These are phyloP conservation scores for Penicillium longicatenatum DNA, from an alignment of 495 filamentous ascomycete species.

Conservation along the genomic window DNA sequence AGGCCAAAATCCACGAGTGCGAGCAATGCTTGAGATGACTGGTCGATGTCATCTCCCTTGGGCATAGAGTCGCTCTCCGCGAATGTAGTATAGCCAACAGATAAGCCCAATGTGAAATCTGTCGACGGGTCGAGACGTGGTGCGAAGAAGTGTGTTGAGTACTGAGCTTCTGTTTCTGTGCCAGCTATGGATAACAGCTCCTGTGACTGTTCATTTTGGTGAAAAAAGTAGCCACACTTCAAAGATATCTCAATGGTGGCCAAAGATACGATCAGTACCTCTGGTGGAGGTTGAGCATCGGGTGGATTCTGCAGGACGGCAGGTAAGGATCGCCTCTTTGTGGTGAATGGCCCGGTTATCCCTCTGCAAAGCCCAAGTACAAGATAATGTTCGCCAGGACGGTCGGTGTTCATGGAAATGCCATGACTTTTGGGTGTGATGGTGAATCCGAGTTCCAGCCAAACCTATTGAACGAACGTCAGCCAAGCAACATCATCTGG, in stretches of 20 bases:
- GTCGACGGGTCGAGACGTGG: not conserved
- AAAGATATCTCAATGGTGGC: slow-evolving; percentile 27
- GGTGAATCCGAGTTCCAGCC: slow-evolving; percentile 35
- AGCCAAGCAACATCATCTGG: not conserved
- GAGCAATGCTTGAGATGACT: not conserved
- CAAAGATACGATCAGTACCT: slow-evolving; percentile 21
- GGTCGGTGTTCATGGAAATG: not conserved
- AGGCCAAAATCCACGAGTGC: slow-evolving; percentile 32
- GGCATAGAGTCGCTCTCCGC: not conserved
- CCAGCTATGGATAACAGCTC: not conserved
- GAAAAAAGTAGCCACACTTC: slow-evolving; percentile 13
- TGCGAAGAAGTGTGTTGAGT: not conserved
- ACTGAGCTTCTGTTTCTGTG: not conserved
- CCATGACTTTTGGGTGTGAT: slow-evolving; percentile 26
- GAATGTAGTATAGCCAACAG: not conserved
- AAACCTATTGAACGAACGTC: slow-evolving; percentile 28
- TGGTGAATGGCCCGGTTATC: not conserved
- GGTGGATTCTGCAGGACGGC: slow-evolving; percentile 16
- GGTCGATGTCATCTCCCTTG: not conserved
- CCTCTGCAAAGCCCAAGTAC: slow-evolving; percentile 29
- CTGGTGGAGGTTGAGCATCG: slow-evolving; percentile 22
- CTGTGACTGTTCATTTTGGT: not conserved
- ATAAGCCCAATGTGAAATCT: not conserved
- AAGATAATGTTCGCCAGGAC: slow-evolving; percentile 15
- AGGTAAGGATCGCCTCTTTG: slow-evolving; percentile 18